Evolutionary conservation across 78 protist species (phyloP), one percentile per base, ranked within the genome.

Genomic region (Monosiga brevicollis): DNA sequence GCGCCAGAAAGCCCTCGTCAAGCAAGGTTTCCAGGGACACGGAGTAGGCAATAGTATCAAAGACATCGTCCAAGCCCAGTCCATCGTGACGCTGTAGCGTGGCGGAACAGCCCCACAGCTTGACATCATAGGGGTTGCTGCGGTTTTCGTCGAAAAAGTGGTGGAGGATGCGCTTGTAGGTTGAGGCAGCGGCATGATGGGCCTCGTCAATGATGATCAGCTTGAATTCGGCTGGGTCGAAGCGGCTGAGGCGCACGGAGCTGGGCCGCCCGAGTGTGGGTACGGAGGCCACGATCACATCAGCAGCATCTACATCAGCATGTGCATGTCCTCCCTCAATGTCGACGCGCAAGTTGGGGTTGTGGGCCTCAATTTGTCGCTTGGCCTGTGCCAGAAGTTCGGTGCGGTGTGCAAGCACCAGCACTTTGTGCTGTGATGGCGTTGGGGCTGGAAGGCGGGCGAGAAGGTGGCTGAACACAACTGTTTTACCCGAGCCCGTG

Each of bases 21-120:
- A 80, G 24, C 84, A 81, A 72, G 3, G 37, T 35, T 24, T 39
- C 36, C 43, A 81, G 1, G 11, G 34, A 20, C 38, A 2, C 34
- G 78, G 72, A 79, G 79, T 34, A 73, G 49, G 75, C 15, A 25
- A 49, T 40, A 37, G 20, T 11, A 1, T 74, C 55, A 25, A 41
- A 82, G 43, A 73, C 73, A 23, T 2, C 23, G 22, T 1, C 43
- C 3, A 82, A 42, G 25, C 41, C 41, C 32, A 71, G 37, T 3
- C 85, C 72, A 11, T 74, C 80, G 26, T 22, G 55, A 29, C 78
- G 85, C 42, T 36, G 37, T 36, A 75, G 41, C 34, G 84, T 81
- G 78, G 84, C 84, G 0, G 84, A 70, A 78, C 84, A 81, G 73
- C 84, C 84, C 84, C 84, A 81, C 26, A 81, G 36, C 70, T 41